Percentiles rank a stretch among this genome's conserved stretches.
These are phyloP conservation scores for Aspergillus tanneri DNA, from an alignment of 2,329 filamentous ascomycete species.

Conservation along the genomic window DNA sequence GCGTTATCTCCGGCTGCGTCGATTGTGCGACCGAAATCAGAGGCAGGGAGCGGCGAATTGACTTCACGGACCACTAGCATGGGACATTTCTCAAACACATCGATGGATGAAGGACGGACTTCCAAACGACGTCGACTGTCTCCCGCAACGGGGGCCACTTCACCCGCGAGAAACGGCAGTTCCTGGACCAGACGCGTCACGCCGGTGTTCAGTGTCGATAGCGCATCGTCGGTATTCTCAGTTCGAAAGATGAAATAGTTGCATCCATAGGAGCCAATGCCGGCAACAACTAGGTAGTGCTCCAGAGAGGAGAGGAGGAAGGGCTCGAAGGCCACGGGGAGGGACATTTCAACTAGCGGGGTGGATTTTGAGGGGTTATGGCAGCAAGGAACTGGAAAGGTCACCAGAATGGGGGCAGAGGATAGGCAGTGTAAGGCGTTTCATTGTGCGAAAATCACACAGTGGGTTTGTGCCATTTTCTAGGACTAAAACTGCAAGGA, in stretches of 20 bases:
- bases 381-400: too few relatives aligned
- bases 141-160: conserved; percentile 1
- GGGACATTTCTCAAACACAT: background rate
- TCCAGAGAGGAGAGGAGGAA: conserved; percentile 10
- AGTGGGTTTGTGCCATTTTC: too few relatives aligned
- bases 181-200: conserved; percentile 1
- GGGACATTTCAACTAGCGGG: too few relatives aligned
- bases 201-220: conserved; percentile 6
- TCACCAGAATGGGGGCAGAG: too few relatives aligned
- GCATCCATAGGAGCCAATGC: background rate
- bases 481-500: too few relatives aligned
- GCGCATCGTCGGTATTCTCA: background rate
- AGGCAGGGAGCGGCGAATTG: background rate
- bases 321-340: conserved; percentile 1
- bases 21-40: background rate
- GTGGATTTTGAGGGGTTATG: too few relatives aligned
- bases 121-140: background rate
- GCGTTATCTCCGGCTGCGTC: background rate
- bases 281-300: conserved; percentile 6
- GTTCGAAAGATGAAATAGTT: conserved; percentile 4
- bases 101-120: background rate
- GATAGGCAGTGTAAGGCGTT: too few relatives aligned
- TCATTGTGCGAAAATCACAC: too few relatives aligned
- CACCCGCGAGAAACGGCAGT: conserved; percentile 8
- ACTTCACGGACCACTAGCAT: conserved; percentile 8